Base-by-base conservation (phyloP, 2,329 filamentous ascomycete genomes). In the Sphaerulina musiva region DNA sequence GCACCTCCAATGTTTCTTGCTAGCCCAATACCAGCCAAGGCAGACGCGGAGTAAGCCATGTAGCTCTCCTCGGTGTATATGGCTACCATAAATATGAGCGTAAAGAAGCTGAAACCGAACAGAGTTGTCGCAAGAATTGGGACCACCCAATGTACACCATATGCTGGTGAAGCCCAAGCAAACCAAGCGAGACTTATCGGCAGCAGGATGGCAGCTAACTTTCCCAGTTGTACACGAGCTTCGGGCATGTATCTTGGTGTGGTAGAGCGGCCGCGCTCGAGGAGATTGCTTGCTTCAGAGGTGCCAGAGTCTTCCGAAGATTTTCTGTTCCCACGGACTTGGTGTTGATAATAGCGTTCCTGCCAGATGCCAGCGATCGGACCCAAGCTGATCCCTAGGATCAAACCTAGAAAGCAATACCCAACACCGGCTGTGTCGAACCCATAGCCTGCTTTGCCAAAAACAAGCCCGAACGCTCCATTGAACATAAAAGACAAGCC, bases 51-150 rank as follows among this genome's bases (percentile, higher is more conserved):
- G 56, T 69, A 73, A 2, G 71, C 68, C 60, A 75, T 73, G 56
- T 78, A 78, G 6, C 73, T 72, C 55, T 78, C 76, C 50, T 77
- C 74, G 2, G 74, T 76, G 55, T 76, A 78, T 4, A 72, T 74
- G 36, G 76, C 70, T 1, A 75, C 75, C 74, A 77, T 77, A 2
- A 78, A 66, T 32, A 78, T 77, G 0, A 78, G 65, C 1, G 73
- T 76, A 55, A 77, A 78, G 58, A 78, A 78, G 12, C 70, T 73
- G 70, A 72, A 78, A 0, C 76, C 77, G 67, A 76, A 78, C n/a
- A 79, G 70, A 0, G 71, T 69, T 0, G 74, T 75, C 2, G 75
- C 76, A 10, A 78, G 57, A 5, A 79, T 72, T 0, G 76, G 74
- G 2, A 76, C 69, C 36, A 78, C 68, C 51, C 54, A 60, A 68